Evolutionary conservation across 805 yeast species (phyloP).

Genomic region (Barnettozyma sp.): DNA sequence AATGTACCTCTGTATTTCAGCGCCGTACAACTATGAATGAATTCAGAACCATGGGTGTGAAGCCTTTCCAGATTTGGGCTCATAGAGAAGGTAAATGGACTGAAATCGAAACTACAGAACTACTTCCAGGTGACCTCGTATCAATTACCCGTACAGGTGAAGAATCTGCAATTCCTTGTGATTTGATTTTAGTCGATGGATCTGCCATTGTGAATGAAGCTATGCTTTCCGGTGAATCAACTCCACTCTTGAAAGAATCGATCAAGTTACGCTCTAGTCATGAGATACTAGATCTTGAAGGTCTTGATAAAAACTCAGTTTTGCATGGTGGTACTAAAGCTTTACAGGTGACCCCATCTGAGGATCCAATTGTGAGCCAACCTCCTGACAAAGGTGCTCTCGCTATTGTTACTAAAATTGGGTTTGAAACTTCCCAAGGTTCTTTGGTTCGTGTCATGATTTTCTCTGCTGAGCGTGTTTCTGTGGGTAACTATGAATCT

Average conservation of each 20-base stretch:
- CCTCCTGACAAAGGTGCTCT: slow-evolving; percentile 87
- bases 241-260: slow-evolving; percentile 92
- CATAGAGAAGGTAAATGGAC: slow-evolving; percentile 68
- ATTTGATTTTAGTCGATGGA: slow-evolving; percentile 77
- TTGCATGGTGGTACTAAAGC: slow-evolving; percentile 96
- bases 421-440: slow-evolving; percentile 98
- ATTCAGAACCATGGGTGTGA: slow-evolving; percentile 95
- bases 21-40: slow-evolving; percentile 91
- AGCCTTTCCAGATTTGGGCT: slow-evolving; percentile 76
- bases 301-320: slow-evolving; percentile 80
- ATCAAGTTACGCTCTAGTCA: slow-evolving; percentile 71
- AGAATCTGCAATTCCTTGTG: slow-evolving; percentile 92
- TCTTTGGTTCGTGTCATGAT: slow-evolving; percentile 96
- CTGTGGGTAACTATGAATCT: slow-evolving; percentile 93
- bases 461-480: slow-evolving; percentile 91
- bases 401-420: slow-evolving; percentile 86
- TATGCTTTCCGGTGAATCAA: slow-evolving; percentile 97
- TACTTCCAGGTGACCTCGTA: slow-evolving; percentile 88
- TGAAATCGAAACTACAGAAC: slow-evolving; percentile 58
- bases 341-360: slow-evolving; percentile 78
- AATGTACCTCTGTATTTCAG: slow-evolving; percentile 91
- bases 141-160: slow-evolving; percentile 84
- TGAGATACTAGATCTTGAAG: slow-evolving; percentile 66
- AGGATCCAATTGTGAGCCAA: slow-evolving; percentile 39
- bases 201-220: slow-evolving; percentile 97